Conservation (phyloP, 345 rosid genomes). For the Populus ilicifolia region DNA sequence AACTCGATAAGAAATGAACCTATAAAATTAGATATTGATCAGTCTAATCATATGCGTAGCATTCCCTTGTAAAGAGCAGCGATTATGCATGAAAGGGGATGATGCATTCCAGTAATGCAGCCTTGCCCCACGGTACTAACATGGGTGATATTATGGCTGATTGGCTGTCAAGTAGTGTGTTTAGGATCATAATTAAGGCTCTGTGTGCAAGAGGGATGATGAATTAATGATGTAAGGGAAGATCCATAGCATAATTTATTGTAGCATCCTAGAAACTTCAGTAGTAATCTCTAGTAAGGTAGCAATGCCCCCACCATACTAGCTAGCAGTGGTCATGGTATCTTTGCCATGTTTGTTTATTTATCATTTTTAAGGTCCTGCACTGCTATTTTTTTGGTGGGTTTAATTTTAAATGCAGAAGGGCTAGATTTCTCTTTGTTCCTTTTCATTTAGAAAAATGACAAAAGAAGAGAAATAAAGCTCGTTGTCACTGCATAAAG, state of each 20-base stretch:
- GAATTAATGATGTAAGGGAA: not conserved
- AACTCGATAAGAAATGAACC: not conserved
- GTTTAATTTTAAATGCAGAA: not conserved
- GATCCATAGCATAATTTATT: not conserved
- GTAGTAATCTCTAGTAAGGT: not conserved
- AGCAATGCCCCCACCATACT: not conserved
- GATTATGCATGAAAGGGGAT: not conserved
- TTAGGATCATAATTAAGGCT: not conserved
- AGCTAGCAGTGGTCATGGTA: not conserved
- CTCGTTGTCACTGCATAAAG: constrained; percentile 49
- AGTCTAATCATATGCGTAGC: not conserved
- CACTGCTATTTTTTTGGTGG: not conserved
- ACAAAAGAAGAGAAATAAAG: constrained; percentile 27
- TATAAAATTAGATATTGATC: not conserved
- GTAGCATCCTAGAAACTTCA: not conserved
- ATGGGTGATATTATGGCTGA: not conserved
- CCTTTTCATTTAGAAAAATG: constrained; percentile 28
- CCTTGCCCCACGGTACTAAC: not conserved
- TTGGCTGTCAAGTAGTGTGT: not conserved
- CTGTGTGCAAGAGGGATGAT: not conserved
- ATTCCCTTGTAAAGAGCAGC: not conserved
- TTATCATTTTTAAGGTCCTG: not conserved
- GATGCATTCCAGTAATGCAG: not conserved
- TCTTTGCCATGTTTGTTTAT: not conserved
- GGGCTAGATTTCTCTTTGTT: not conserved